phyloP scores from a whole-genome alignment of 345 rosid genomes.

The Populus alba region DNA sequence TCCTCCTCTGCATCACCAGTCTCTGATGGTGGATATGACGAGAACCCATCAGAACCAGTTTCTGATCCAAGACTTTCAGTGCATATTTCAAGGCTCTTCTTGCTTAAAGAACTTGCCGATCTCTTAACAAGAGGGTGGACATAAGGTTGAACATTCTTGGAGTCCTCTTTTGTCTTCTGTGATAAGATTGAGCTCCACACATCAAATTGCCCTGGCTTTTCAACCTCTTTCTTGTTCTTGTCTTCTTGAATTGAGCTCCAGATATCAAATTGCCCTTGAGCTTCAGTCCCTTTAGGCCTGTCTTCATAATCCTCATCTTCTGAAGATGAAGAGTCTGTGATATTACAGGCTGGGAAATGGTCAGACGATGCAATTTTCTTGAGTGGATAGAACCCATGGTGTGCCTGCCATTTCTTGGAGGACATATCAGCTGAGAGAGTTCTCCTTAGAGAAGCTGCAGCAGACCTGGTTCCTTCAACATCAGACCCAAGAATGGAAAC shows the following conservation, averaged over 20 bases:
- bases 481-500: constrained; percentile 66
- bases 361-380: constrained; percentile 60
- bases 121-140: constrained; percentile 66
- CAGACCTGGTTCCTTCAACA: constrained; percentile 27
- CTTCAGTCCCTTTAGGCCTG: constrained; percentile 14
- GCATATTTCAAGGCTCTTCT: constrained; percentile 82
- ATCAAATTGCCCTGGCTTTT: constrained; percentile 40
- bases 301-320: constrained; percentile 23
- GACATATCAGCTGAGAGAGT: constrained; percentile 90
- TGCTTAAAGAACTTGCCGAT: constrained; percentile 58
- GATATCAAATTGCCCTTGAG: constrained; percentile 32
- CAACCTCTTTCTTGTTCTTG: constrained; percentile 29
- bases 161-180: constrained; percentile 41
- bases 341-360: constrained; percentile 28
- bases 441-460: constrained; percentile 57
- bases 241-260: constrained; percentile 54
- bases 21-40: constrained; percentile 60
- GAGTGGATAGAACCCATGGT: constrained; percentile 45
- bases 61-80: constrained; percentile 99
- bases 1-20: constrained; percentile 45
- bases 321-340: constrained; percentile 26
- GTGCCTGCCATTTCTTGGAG: constrained; percentile 63
- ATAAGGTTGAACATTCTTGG: constrained; percentile 51
- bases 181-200: constrained; percentile 61
- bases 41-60: constrained; percentile 84